Evolutionary conservation across 2,329 filamentous ascomycete genomes (phyloP), one percentile per base, ranked within the genome.

Genomic region (Aureobasidium musti): DNA sequence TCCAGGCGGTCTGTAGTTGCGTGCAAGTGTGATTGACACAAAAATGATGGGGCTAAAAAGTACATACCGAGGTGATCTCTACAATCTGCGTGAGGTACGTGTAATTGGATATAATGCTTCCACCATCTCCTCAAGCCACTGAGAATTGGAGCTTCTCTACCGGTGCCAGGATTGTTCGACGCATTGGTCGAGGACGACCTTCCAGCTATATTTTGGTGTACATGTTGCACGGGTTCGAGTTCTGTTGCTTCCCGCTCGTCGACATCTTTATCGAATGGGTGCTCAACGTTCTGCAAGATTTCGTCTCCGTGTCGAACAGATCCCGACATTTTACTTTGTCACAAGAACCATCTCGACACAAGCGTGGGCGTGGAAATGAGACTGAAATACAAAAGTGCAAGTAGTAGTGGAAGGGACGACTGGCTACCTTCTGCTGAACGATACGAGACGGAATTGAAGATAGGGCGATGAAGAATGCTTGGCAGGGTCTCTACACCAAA

Each of bases 11-110:
- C 21, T 21, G 13, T 17, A 19, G 41, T 30, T 26, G 53, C 3
- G 21, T 5, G n/a, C 33, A 35, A 33, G 30, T 30, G 17, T 52
- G 54, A 54, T n/a, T 21, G 28, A 37, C n/a, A 11, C 0, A 11
- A 14, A 35, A 2, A 5, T 28, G 21, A 35, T 8, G 17, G 21
- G 21, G 43, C 43, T 43, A 23, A n/a, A 53, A 28, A 23, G 30
- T 19, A 33, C 79, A 64, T 79, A 86, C 85, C 84, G 49, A 87
- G 71, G 75, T 87, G 84, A 72, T 87, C 84, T 74, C 84, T 78
- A 70, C 81, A 82, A 56, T 79, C 74, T 33, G 79, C 77, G 68
- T 82, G 81, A 17, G 82, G 80, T 19, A 87, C 83, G 4, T 79
- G 76, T 7, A 85, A 74, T 63, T 77, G 79, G 57, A 87, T 73